These are phyloP conservation scores for Mucor plumbeus DNA, from an alignment of 371 early-diverging fungal genomes.

Conservation along the genomic window DNA sequence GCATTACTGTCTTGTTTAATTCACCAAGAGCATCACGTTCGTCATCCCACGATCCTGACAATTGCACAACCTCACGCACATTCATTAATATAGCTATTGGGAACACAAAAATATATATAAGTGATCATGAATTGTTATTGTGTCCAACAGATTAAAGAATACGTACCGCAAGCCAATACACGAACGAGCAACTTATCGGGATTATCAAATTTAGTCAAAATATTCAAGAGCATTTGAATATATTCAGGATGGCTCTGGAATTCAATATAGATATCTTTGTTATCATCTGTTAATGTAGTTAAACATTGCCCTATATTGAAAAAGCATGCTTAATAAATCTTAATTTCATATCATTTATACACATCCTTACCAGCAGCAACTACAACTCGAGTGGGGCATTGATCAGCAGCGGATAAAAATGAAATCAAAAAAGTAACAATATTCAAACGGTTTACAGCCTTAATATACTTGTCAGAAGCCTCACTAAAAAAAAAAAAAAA, in stretches of 20 bases:
- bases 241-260: constrained; percentile 68
- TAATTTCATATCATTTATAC: not conserved
- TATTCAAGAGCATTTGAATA: constrained; percentile 53
- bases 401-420: constrained; percentile 65
- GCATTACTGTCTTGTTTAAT: constrained; percentile 57
- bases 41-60: constrained; percentile 44
- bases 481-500: constrained; percentile 48
- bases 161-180: constrained; percentile 61
- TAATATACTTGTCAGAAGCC: constrained; percentile 67
- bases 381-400: constrained; percentile 66
- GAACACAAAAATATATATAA: not conserved
- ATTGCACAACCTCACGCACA: constrained; percentile 43
- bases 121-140: not conserved
- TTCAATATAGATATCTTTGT: constrained; percentile 63
- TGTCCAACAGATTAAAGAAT: not conserved
- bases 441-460: constrained; percentile 68
- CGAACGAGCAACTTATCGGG: constrained; percentile 53
- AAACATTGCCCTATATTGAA: constrained; percentile 74
- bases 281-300: constrained; percentile 84
- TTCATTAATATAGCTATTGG: constrained; percentile 48
- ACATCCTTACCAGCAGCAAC: constrained; percentile 64
- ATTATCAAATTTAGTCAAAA: constrained; percentile 47
- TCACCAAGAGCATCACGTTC: constrained; percentile 42
- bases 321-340: too few species aligned
- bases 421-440: constrained; percentile 70